Base-by-base conservation (phyloP, 2,329 filamentous ascomycete species). In the Malbranchea cinnamomea region DNA sequence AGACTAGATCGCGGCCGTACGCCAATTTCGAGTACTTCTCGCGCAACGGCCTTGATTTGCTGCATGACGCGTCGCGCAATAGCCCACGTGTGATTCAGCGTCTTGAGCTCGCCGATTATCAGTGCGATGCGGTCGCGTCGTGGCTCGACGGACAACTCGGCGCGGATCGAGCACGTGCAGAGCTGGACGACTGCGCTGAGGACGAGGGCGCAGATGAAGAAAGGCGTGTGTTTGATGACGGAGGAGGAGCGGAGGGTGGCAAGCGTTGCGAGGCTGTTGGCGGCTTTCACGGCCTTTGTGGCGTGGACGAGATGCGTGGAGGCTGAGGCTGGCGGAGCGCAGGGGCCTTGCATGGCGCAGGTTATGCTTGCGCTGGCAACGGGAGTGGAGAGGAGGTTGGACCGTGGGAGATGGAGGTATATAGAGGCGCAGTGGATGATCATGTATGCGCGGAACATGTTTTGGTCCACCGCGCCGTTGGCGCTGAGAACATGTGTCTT, bases 391-490 rank as follows among this genome's bases (percentile, higher is more conserved):
- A 49, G 61, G 29, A 87, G 65, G 42, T 82, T 78, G 3, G 79
- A 85, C 33, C 78, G 71, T 6, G 80, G 80, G 40, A 85, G 77
- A 48, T 89, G 80, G 11, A 89, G 66, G 40, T 84, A 71, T 43
- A 89, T 81, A 1, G 74, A 57, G 6, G 65, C 63, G 27, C 56
- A 56, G 34, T 69, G 60, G 30, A 68, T 63, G 44, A 92, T 80
- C 71, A 91, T 87, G 38, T 81, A 77, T 1, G 81, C 84, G 50
- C 91, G 82, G 56, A 93, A 92, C 54, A 93, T 74, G 68, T 92
- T 78, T 54, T 92, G 82, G 49, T 94, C 85, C 7, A 85, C 63
- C 31, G 72, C 67, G 18, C 81, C 76, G 41, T 77, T 71, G 37
- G 69, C 67, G 35, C 72, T 68, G 31, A 91, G 60, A 10, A 80